These are phyloP conservation scores for Starmerella stigmatis DNA, from an alignment of 805 yeast genomes.

Conservation along the genomic window DNA sequence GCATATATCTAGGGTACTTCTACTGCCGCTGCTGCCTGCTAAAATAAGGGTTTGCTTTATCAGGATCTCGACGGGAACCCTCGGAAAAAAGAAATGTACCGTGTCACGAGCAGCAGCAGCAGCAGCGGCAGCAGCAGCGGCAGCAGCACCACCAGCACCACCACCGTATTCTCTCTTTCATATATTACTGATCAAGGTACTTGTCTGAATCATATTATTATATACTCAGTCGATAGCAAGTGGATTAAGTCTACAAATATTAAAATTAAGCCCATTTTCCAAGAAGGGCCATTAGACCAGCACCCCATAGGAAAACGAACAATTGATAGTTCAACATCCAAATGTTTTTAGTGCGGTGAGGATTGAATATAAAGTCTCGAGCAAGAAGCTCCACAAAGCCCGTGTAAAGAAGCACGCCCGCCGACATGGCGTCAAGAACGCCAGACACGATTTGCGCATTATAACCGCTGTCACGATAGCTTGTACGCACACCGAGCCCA, in stretches of 20 bases:
- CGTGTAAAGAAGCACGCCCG: conserved; percentile 62
- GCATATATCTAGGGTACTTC: too few species aligned
- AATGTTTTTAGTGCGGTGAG: conserved; percentile 34
- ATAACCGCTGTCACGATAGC: conserved; percentile 46
- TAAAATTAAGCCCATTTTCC: conserved; percentile 57
- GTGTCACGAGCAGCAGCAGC: too few species aligned
- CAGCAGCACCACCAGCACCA: too few species aligned
- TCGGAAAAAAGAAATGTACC: too few species aligned
- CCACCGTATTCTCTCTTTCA: conserved; percentile 13
- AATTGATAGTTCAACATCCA: conserved; percentile 36
- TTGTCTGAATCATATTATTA: too few species aligned
- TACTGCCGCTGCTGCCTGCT: too few species aligned
- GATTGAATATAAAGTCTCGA: conserved; percentile 52
- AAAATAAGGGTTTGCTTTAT: too few species aligned
- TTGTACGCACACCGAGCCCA: conserved; percentile 57
- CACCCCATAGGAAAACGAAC: conserved; percentile 42
- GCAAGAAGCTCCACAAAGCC: conserved; percentile 68
- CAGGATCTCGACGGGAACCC: too few species aligned
- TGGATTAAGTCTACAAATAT: too few species aligned
- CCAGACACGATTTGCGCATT: conserved; percentile 50
- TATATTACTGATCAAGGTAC: too few species aligned
- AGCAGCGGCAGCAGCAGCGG: too few species aligned
- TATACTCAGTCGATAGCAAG: too few species aligned
- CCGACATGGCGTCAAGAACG: conserved; percentile 56
- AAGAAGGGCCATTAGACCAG: conserved; percentile 60